These are phyloP conservation scores for Volvox africanus DNA, from an alignment of 139 green algal genomes.

Conservation along the genomic window DNA sequence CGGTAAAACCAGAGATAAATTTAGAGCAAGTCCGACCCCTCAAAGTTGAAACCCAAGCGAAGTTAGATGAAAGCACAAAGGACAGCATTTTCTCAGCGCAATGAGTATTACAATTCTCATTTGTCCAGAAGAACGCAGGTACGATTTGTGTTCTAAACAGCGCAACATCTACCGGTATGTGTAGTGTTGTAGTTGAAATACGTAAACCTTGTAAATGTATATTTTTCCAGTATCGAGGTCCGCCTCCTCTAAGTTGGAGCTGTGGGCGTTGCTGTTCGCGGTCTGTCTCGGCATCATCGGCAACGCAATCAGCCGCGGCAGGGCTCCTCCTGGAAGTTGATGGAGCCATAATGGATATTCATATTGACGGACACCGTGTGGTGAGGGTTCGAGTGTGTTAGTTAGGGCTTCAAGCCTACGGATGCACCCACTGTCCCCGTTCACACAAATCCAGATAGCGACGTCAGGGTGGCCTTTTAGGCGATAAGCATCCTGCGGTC, in stretches of 20 bases:
- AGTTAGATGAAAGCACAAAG: not conserved
- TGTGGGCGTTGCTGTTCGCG: not conserved
- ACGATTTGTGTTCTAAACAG: not conserved
- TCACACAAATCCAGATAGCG: too few species aligned
- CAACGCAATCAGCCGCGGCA: not conserved
- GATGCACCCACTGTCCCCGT: too few species aligned
- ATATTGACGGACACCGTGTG: slow-evolving; percentile 33
- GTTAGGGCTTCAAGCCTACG: not conserved
- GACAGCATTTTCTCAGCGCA: not conserved
- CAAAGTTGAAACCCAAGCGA: too few species aligned
- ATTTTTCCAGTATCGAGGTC: not conserved
- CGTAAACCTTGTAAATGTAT: not conserved
- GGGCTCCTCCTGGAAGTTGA: slow-evolving; percentile 32
- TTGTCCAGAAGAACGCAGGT: not conserved
- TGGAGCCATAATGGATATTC: slow-evolving; percentile 32
- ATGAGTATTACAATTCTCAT: not conserved
- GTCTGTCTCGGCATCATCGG: not conserved
- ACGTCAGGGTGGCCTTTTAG: too few species aligned
- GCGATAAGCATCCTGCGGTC: too few species aligned
- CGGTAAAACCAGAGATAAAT: not conserved
- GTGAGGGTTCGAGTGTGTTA: not conserved
- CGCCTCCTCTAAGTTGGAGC: not conserved
- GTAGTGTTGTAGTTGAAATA: not conserved
- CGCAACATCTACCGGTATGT: not conserved
- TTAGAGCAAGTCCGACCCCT: not conserved